Base-by-base conservation (phyloP, 306 rosid genomes). In the Sophora flavescens region DNA sequence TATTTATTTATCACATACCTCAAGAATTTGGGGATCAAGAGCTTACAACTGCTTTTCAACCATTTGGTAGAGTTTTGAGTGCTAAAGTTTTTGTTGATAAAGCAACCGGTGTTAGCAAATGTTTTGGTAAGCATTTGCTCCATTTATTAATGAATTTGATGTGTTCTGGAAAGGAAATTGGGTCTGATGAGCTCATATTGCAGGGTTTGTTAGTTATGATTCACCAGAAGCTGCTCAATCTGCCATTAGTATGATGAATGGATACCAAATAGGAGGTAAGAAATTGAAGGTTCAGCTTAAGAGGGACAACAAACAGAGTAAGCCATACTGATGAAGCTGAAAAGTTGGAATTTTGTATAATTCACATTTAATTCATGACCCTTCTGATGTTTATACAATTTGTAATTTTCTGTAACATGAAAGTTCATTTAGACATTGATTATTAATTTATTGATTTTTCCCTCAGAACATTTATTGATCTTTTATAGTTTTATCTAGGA, bases 161-260 rank as follows among this genome's bases (percentile, higher is more conserved):
- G 74, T 50, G 71, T 65, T 82, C 33, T 66, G 7, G 18, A 11
- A 36, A 75, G 68, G 72, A 54, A 45, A 73, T 36, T 59, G 58
- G 63, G 78, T 2, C 85, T 89, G 57, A 86, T 47, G 71, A 33
- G 11, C 61, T 75, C 33, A 69, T 65, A 62, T 83, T 85, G 73
- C 97, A 96, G 99, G 99, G 62, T 96, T 96, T 86, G 99, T 96
- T 30, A 96, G 99, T 79, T 96, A 91, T 39, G 99, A 96, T 63
- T 82, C 93, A 4, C 94, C 92, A 5, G 99, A 93, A 76, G 89
- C 89, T 75, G 98, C 99, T 70, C 91, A 92, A 87, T 68, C 86
- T 39, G 99, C 99, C 69, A 96, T 96, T 69, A 59, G 59, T 78
- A 36, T 75, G 96, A 96, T 96, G 99, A 91, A 96, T 80, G 99